Conservation (phyloP, 345 rosid species). For the Anastatica hierochuntica region DNA sequence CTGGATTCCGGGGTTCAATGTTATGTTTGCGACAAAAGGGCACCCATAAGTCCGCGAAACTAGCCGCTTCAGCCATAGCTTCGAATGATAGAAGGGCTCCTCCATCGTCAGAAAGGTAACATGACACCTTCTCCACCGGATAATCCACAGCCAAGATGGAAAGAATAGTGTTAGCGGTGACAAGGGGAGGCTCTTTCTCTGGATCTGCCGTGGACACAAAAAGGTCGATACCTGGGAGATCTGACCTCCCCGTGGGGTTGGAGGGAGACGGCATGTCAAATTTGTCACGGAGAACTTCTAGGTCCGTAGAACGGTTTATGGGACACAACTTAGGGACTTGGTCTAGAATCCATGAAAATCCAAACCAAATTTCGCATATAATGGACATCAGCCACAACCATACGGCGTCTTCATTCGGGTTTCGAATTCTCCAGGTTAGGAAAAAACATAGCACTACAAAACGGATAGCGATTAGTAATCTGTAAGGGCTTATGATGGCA, state of each 20-base stretch:
- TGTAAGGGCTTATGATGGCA: constrained; percentile 72
- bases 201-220: constrained; percentile 95
- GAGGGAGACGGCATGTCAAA: constrained; percentile 83
- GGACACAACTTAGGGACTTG: constrained; percentile 80
- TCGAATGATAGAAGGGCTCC: constrained; percentile 93
- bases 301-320: constrained; percentile 72
- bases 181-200: constrained; percentile 87
- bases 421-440: constrained; percentile 62
- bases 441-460: constrained; percentile 60
- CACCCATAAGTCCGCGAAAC: constrained; percentile 90
- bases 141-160: constrained; percentile 83
- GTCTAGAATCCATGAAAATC: constrained; percentile 91
- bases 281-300: constrained; percentile 72
- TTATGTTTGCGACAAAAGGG: constrained; percentile 87
- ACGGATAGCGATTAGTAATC: constrained; percentile 49
- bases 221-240: constrained; percentile 80
- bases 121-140: constrained; percentile 76
- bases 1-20: constrained; percentile 90
- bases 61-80: constrained; percentile 97
- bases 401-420: constrained; percentile 74
- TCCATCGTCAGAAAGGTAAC: constrained; percentile 88
- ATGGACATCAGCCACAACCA: constrained; percentile 92
- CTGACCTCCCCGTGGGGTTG: constrained; percentile 84
- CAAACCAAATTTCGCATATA: constrained; percentile 83
- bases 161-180: constrained; percentile 77